Evolutionary conservation across 139 green algal species (phyloP).

Genomic region (Gonium pectorale): DNA sequence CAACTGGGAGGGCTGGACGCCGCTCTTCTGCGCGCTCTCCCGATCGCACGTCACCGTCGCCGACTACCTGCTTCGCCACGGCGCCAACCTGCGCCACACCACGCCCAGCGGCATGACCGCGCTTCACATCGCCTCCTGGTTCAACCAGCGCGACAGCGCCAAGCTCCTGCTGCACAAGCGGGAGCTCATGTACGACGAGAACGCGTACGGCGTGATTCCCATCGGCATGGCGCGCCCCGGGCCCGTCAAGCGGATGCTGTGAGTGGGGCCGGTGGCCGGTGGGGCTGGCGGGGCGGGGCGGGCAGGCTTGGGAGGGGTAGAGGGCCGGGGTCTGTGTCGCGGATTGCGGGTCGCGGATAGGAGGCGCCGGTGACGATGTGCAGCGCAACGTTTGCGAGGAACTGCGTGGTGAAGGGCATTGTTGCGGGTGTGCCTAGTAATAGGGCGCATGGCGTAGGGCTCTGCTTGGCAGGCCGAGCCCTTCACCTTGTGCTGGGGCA

Average conservation of each 20-base stretch:
- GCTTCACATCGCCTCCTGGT: slow-evolving; percentile 38
- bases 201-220: slow-evolving; percentile 3
- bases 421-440: not conserved
- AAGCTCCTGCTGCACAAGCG: slow-evolving; percentile 37
- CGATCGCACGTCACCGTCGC: slow-evolving; percentile 38
- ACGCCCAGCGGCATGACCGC: slow-evolving; percentile 27
- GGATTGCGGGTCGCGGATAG: too few species aligned
- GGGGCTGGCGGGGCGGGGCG: too few species aligned
- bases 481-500: not conserved
- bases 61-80: slow-evolving; percentile 40
- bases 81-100: slow-evolving; percentile 32
- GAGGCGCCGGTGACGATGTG: too few species aligned
- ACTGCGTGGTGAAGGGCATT: not conserved
- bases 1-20: slow-evolving; percentile 57
- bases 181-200: slow-evolving; percentile 18
- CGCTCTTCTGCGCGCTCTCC: slow-evolving; percentile 42
- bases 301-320: not conserved
- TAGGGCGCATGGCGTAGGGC: not conserved
- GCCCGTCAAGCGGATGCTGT: slow-evolving; percentile 42
- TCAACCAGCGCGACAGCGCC: slow-evolving; percentile 11
- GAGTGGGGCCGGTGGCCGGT: not conserved
- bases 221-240: slow-evolving; percentile 40
- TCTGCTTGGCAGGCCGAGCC: not conserved
- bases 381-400: not conserved
- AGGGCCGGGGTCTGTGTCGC: not conserved